A percentile compares a stretch with the other conserved stretches of the same genome.
These are phyloP conservation scores for Yamadazyma triangularis DNA, from an alignment of 1,139 yeast species.

Conservation along the genomic window DNA sequence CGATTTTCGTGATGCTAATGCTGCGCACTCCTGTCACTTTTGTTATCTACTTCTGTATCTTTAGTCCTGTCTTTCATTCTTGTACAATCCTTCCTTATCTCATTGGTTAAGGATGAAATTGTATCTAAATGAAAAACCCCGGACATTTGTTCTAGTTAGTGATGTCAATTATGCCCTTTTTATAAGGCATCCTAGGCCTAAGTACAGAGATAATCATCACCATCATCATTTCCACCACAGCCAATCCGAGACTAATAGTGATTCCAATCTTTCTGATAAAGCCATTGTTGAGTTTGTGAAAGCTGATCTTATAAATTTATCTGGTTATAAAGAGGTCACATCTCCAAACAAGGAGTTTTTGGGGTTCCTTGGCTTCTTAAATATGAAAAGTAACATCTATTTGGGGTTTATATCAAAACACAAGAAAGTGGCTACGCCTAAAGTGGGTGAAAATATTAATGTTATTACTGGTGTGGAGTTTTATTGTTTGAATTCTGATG, in stretches of 20 bases:
- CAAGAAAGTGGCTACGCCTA: constrained; percentile 56
- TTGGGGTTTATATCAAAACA: constrained; percentile 56
- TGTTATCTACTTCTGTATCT: too few species aligned
- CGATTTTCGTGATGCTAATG: too few species aligned
- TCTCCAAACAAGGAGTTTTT: constrained; percentile 33
- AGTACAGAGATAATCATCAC: constrained; percentile 19
- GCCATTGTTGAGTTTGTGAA: constrained; percentile 50
- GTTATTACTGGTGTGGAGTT: constrained; percentile 57
- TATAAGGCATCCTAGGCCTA: constrained; percentile 42
- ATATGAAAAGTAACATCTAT: constrained; percentile 50
- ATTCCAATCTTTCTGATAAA: constrained; percentile 16
- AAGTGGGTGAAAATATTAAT: constrained; percentile 48
- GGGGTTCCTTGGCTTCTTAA: constrained; percentile 60
- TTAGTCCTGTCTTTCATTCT: too few species aligned
- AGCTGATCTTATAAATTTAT: constrained; percentile 31
- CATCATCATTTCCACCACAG: constrained; percentile 22
- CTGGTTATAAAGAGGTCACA: constrained; percentile 39
- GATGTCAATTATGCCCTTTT: constrained; percentile 43
- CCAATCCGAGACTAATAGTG: constrained; percentile 2
- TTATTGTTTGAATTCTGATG: constrained; percentile 55
- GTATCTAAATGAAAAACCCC: constrained; percentile 47
- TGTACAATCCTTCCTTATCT: too few species aligned
- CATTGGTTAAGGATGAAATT: constrained; percentile 34
- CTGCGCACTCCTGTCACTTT: too few species aligned
- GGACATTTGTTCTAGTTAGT: constrained; percentile 51